Evolutionary conservation across 371 early-diverging fungal species (phyloP).

Genomic region (Phascolomyces articulosus): DNA sequence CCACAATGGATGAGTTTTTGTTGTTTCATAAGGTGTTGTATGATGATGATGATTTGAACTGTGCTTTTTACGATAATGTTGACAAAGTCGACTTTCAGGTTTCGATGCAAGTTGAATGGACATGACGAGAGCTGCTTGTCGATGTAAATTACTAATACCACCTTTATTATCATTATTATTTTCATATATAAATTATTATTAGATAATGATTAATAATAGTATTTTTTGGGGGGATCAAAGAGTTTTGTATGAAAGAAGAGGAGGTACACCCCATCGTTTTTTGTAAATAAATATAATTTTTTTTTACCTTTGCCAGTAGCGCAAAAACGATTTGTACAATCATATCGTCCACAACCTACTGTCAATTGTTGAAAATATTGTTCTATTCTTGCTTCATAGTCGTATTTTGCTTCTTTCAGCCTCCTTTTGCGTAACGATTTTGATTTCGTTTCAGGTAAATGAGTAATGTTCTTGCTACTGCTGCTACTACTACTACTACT

Average conservation of each 20-base stretch:
- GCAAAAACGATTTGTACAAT: constrained; percentile 49
- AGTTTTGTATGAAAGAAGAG: too few relatives aligned
- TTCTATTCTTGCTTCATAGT: constrained; percentile 39
- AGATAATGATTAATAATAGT: too few relatives aligned
- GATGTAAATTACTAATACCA: constrained; percentile 41
- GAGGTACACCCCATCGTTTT: too few relatives aligned
- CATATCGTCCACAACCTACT: constrained; percentile 37
- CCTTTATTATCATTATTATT: constrained; percentile 21
- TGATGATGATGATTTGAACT: too few relatives aligned
- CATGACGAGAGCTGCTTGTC: constrained; percentile 52
- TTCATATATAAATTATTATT: too few relatives aligned
- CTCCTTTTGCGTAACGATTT: constrained; percentile 23
- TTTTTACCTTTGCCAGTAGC: constrained; percentile 39
- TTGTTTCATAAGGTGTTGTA: not conserved
- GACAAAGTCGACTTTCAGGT: constrained; percentile 33
- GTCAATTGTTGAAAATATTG: constrained; percentile 45
- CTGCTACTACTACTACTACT: not conserved
- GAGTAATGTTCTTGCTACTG: not conserved
- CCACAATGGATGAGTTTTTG: not conserved
- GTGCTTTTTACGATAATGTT: constrained; percentile 3
- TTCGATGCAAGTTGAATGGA: constrained; percentile 49
- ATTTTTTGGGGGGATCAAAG: too few relatives aligned
- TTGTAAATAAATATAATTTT: too few relatives aligned
- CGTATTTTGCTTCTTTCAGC: constrained; percentile 37
- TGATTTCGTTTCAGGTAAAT: not conserved